These are phyloP conservation scores for Hemileia vastatrix DNA, from an alignment of 1,284 basidiomycete genomes.

Conservation along the genomic window DNA sequence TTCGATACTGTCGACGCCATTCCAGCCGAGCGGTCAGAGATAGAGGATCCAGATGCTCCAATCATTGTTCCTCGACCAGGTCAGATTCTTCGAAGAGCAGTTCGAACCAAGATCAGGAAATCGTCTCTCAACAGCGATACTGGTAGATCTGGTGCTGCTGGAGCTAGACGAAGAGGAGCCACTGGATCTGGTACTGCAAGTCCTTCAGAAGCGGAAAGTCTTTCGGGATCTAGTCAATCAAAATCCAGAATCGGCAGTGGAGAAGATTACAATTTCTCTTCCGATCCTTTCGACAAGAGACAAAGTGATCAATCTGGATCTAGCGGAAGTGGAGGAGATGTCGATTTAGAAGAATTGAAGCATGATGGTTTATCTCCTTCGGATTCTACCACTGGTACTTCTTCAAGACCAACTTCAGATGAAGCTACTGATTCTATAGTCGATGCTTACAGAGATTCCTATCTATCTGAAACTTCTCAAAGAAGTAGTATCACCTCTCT, in stretches of 20 bases:
- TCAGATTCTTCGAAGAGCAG: conserved; percentile 37
- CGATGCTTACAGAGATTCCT: conserved; percentile 35
- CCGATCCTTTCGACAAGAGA: conserved; percentile 24
- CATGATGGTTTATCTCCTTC: background rate
- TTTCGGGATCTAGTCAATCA: conserved; percentile 7
- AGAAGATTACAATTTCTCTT: conserved; percentile 18
- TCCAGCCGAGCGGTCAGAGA: conserved; percentile 9
- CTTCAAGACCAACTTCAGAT: conserved; percentile 29
- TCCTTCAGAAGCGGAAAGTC: background rate
- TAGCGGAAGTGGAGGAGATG: conserved; percentile 26
- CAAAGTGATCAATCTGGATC: conserved; percentile 32
- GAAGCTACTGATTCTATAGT: conserved; percentile 35
- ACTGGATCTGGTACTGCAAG: background rate
- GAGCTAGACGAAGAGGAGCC: conserved; percentile 6
- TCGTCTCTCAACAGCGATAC: conserved; percentile 30
- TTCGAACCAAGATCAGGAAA: conserved; percentile 38
- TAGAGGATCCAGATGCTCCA: conserved; percentile 34
- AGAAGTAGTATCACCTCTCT: conserved; percentile 33
- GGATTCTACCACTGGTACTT: background rate
- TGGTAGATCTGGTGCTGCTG: background rate
- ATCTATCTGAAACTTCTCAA: conserved; percentile 33
- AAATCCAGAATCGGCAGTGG: background rate
- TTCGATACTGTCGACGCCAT: conserved; percentile 26
- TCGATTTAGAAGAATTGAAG: background rate
- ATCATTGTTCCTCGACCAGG: conserved; percentile 39